phyloP scores from a whole-genome alignment of 805 yeast species.

The Jamesozyma spencerorum region DNA sequence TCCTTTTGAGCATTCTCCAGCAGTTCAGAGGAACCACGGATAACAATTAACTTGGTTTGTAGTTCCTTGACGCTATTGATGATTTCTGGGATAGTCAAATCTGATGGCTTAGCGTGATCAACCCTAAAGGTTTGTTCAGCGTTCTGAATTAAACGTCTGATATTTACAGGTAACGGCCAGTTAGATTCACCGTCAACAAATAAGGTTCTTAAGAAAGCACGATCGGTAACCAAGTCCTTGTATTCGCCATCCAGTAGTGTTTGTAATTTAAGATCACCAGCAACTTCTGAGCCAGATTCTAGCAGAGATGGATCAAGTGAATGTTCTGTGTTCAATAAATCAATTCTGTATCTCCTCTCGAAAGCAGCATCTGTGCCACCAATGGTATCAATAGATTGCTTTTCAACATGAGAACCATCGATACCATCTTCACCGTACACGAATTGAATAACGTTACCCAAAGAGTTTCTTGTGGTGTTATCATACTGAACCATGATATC shows the following conservation, averaged over 20 bases:
- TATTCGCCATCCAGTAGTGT: slow-evolving; percentile 75
- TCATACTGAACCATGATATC: slow-evolving; percentile 97
- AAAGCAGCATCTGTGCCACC: slow-evolving; percentile 85
- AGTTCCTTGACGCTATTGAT: slow-evolving; percentile 62
- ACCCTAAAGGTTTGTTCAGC: slow-evolving; percentile 95
- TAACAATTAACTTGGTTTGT: slow-evolving; percentile 57
- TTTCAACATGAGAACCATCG: slow-evolving; percentile 96
- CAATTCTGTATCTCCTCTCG: slow-evolving; percentile 77
- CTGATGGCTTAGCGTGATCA: slow-evolving; percentile 84
- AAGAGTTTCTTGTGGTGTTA: slow-evolving; percentile 94
- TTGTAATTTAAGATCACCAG: slow-evolving; percentile 83
- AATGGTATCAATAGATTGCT: slow-evolving; percentile 88
- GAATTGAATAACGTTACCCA: slow-evolving; percentile 94
- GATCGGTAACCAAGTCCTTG: slow-evolving; percentile 65
- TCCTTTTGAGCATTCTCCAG: slow-evolving; percentile 81
- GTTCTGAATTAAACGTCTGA: slow-evolving; percentile 92
- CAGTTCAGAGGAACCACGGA: slow-evolving; percentile 72
- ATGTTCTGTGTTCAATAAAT: slow-evolving; percentile 61
- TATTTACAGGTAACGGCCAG: slow-evolving; percentile 97
- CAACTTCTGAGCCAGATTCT: slow-evolving; percentile 83
- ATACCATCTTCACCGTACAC: slow-evolving; percentile 98
- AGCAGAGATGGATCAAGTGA: slow-evolving; percentile 62
- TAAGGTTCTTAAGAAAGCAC: slow-evolving; percentile 70
- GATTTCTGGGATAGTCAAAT: slow-evolving; percentile 75
- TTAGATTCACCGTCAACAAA: slow-evolving; percentile 90